Evolutionary conservation across 768 basidiomycete genomes (phyloP), one percentile per base, ranked within the genome.

Genomic region (Tylopilus vinaceipallidus): DNA sequence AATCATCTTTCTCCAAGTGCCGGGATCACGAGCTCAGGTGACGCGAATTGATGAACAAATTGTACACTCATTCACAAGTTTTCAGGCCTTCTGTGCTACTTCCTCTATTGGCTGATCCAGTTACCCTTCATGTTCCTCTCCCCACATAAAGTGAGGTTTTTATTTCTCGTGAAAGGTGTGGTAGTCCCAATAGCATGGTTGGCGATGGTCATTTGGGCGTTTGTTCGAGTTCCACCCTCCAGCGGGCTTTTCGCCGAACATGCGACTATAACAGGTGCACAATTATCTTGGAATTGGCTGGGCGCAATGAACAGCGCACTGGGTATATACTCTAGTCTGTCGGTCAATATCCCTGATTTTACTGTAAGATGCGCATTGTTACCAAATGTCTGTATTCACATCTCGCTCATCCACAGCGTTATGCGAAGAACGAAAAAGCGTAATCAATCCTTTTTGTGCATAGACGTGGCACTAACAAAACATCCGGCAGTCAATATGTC

Each of bases 271-370:
- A 8, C 56, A 84, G n/a, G 67, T 60, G 16, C 88, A 83, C 75
- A 52, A 67, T 71, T 23, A 70, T 83, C 41, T n/a, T 91, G 88
- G 86, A 86, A 80, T 3, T 93, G 88, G 88, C 69, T 95, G 41
- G 75, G 75, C 45, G 81, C 83, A 0, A 60, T 95, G 50, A 94
- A 91, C 61, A 82, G 84, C 45, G 84, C 85, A 2, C 68, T 94
- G 19, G 89, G 88, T 0, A 78, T 81, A 53, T 93, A 85, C 66
- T 71, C 84, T 4, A 88, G 85, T 9, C 70, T 88, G 13, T 77
- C 84, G 0, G 83, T 88, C 55, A 91, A 91, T 59, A 90, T 91
- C 50, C 85, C 91, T 2, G 92, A 95, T 67, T 91, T 95, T 61
- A 91, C 91, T 20, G 74, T 76, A 51, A 45, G 64, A 30, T 12